Percentiles rank a stretch among this genome's conserved stretches.
Evolutionary conservation across 2,329 filamentous ascomycete species (phyloP).

Genomic region (Calonectria henricotiae): DNA sequence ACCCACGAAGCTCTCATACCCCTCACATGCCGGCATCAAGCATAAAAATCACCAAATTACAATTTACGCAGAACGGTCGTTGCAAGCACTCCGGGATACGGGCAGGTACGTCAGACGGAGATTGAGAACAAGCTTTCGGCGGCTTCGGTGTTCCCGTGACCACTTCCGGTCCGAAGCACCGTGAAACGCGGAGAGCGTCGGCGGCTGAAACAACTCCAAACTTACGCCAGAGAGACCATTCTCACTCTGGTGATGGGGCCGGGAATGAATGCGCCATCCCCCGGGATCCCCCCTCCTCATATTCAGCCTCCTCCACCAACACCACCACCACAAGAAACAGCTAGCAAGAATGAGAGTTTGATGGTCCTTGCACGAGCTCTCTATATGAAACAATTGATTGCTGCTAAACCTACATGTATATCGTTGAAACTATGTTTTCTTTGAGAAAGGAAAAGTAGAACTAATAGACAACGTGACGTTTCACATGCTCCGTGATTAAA

Average conservation of each 20-base stretch:
- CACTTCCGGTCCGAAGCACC: background rate
- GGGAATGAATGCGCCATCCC: background rate
- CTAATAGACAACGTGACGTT: slow-evolving; percentile 17
- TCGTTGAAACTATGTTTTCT: slow-evolving; percentile 11
- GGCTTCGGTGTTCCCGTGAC: slow-evolving; percentile 7
- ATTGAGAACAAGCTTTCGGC: slow-evolving; percentile 8
- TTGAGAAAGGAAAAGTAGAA: background rate
- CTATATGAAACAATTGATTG: slow-evolving; percentile 3
- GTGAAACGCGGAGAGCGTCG: slow-evolving; percentile 8
- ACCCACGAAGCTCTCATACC: background rate
- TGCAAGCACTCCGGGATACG: background rate
- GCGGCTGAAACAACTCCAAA: slow-evolving; percentile 4
- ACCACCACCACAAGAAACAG: too few relatives aligned
- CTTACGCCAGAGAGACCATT: background rate
- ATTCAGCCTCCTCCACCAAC: too few relatives aligned
- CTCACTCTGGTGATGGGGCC: slow-evolving; percentile 18
- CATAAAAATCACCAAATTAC: too few relatives aligned
- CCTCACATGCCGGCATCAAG: background rate
- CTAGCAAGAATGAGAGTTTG: too few relatives aligned
- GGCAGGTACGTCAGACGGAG: background rate
- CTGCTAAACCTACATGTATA: slow-evolving; percentile 2
- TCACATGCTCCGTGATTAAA: slow-evolving; percentile 24
- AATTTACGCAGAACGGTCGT: background rate
- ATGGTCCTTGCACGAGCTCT: background rate
- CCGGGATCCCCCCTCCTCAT: background rate